Evolutionary conservation across 345 rosid genomes (phyloP).

Genomic region (Lepidium africanum): DNA sequence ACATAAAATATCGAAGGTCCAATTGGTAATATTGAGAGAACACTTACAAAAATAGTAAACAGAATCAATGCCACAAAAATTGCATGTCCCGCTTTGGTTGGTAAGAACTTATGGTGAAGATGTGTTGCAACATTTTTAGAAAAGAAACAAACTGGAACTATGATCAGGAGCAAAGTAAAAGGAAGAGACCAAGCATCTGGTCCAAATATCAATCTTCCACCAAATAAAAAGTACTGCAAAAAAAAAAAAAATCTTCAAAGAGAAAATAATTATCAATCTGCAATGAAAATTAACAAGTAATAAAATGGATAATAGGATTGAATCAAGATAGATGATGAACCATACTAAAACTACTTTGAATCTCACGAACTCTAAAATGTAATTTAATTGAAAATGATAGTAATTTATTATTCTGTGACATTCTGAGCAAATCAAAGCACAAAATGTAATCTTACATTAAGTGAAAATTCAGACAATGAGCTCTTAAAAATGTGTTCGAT

Average conservation of each 20-base stretch:
- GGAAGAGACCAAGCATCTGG: conserved; percentile 86
- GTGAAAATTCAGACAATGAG: too few species aligned
- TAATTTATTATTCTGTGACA: too few species aligned
- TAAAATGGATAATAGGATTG: too few species aligned
- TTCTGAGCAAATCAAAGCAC: too few species aligned
- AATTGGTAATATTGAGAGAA: not conserved
- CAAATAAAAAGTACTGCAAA: conserved; percentile 68
- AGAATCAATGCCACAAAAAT: conserved; percentile 59
- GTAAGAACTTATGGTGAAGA: conserved; percentile 69
- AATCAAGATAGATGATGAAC: too few species aligned
- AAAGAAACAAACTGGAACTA: conserved; percentile 61
- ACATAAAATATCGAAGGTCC: not conserved
- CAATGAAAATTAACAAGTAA: too few species aligned
- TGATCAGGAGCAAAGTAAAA: conserved; percentile 65
- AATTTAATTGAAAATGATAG: too few species aligned
- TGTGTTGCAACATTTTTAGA: conserved; percentile 81
- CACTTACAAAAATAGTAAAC: conserved; percentile 62
- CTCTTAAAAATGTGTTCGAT: too few species aligned
- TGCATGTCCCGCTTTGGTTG: conserved; percentile 60
- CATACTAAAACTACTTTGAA: too few species aligned
- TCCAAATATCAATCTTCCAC: conserved; percentile 93
- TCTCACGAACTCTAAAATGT: too few species aligned
- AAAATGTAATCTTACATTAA: too few species aligned
- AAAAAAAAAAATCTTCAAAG: conserved; percentile 8
- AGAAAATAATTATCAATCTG: not conserved